Conservation (phyloP, 2,329 filamentous ascomycete species). For the Chrysoporthe cubensis region DNA sequence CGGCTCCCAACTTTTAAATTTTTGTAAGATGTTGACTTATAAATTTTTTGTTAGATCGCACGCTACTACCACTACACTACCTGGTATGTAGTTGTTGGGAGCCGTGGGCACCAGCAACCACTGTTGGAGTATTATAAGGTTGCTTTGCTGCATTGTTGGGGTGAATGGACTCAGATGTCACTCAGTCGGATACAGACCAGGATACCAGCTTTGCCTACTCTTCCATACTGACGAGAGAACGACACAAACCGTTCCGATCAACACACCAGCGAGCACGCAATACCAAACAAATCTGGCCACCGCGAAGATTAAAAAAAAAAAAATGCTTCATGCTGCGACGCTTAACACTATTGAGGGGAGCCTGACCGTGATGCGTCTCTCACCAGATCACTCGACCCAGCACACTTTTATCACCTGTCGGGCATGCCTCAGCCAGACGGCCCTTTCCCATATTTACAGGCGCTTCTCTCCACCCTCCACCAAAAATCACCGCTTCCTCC, state of each 20-base stretch:
- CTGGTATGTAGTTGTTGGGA: neutral
- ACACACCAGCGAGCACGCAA: neutral
- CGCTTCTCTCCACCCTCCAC: neutral
- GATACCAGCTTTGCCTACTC: neutral
- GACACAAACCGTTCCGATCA: neutral
- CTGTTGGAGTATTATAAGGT: neutral
- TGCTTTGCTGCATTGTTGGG: neutral
- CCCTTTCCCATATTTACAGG: neutral
- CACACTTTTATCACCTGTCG: neutral
- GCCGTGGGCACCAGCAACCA: neutral
- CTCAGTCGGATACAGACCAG: neutral
- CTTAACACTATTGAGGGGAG: conserved; percentile 2
- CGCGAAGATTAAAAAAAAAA: neutral
- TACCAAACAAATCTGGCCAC: too few species aligned
- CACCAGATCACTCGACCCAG: neutral
- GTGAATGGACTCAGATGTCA: neutral
- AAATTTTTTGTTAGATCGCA: neutral
- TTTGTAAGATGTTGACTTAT: too few species aligned
- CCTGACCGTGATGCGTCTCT: neutral
- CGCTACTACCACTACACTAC: conserved; percentile 6
- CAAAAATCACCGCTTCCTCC: conserved; percentile 57
- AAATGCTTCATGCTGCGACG: conserved; percentile 2
- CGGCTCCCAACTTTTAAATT: conserved; percentile 1
- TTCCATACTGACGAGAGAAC: neutral
- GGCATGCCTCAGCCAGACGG: neutral